phyloP scores from a whole-genome alignment of 2,329 filamentous ascomycete species.

The Neofusicoccum parvum region DNA sequence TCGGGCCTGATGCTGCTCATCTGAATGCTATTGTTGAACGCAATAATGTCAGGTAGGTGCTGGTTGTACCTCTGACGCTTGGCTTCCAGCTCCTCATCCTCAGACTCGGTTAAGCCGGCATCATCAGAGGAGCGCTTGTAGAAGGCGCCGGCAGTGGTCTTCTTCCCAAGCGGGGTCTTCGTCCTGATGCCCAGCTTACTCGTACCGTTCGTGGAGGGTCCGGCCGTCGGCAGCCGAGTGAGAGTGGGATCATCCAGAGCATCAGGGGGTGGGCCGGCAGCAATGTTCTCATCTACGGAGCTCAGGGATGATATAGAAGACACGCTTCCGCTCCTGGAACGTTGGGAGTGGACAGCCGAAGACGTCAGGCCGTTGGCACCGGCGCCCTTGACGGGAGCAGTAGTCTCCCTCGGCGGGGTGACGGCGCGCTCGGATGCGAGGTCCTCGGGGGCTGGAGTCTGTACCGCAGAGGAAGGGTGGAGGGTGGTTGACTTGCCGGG shows the following conservation, averaged over 20 bases:
- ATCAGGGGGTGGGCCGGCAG: conserved; percentile 14
- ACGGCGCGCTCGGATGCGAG: conserved; percentile 1
- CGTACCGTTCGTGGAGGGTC: not conserved
- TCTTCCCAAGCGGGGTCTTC: conserved; percentile 7
- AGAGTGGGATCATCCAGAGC: conserved; percentile 1
- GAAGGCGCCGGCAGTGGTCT: not conserved
- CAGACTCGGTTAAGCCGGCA: conserved; percentile 17
- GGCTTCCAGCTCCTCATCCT: conserved; percentile 15
- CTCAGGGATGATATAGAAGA: conserved; percentile 15
- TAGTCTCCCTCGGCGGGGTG: conserved; percentile 9
- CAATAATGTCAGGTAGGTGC: not conserved
- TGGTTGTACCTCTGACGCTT: conserved; percentile 15
- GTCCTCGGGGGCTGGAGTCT: conserved; percentile 10
- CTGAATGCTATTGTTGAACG: conserved; percentile 1
- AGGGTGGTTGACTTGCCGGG: conserved; percentile 2
- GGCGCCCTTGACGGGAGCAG: not conserved
- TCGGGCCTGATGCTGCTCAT: conserved; percentile 10
- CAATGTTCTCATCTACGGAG: conserved; percentile 20
- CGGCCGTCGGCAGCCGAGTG: not conserved
- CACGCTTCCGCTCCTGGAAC: conserved; percentile 13
- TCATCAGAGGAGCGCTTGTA: conserved; percentile 11
- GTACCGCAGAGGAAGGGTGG: not conserved
- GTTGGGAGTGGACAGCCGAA: conserved; percentile 3
- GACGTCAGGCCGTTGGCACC: conserved; percentile 14
- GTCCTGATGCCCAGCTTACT: conserved; percentile 11